phyloP scores from a whole-genome alignment of 2,329 filamentous ascomycete species.

The Neofusicoccum cordaticola region DNA sequence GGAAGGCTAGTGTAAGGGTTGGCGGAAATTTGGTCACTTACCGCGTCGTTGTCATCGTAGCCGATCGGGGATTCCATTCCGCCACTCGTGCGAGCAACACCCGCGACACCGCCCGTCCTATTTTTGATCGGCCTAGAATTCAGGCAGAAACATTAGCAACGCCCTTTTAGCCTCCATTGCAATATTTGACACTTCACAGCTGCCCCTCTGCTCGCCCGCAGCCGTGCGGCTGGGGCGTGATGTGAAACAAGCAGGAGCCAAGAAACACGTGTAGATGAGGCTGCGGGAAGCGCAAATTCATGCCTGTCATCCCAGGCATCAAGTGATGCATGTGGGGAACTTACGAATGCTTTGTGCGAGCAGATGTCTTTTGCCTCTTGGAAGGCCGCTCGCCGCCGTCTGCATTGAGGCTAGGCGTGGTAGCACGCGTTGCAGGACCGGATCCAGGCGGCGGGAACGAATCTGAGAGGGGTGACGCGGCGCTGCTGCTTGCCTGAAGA shows the following conservation, averaged over 20 bases:
- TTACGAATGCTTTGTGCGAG: constrained; percentile 18
- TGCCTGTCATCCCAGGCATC: neutral
- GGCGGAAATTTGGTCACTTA: constrained; percentile 47
- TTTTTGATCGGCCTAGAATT: constrained; percentile 69
- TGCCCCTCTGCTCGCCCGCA: neutral
- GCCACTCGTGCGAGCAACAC: constrained; percentile 63
- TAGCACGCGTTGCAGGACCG: constrained; percentile 13
- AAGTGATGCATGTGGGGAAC: constrained; percentile 2
- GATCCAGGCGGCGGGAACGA: constrained; percentile 12
- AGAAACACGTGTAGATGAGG: constrained; percentile 16
- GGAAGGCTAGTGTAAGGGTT: constrained; percentile 38
- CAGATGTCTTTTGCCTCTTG: constrained; percentile 16
- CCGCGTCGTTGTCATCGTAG: constrained; percentile 56
- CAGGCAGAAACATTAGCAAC: constrained; percentile 19
- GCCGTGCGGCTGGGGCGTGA: neutral
- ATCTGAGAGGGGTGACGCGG: constrained; percentile 12
- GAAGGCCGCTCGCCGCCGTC: constrained; percentile 13
- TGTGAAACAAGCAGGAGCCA: constrained; percentile 18
- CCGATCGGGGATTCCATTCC: constrained; percentile 62
- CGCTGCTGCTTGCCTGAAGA: constrained; percentile 10
- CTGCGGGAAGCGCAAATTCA: neutral
- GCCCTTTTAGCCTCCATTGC: neutral
- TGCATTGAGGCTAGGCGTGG: constrained; percentile 17
- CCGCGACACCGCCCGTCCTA: constrained; percentile 66
- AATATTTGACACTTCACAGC: neutral